Conservation (phyloP, 306 rosid genomes). For the Notholithocarpus densiflorus region DNA sequence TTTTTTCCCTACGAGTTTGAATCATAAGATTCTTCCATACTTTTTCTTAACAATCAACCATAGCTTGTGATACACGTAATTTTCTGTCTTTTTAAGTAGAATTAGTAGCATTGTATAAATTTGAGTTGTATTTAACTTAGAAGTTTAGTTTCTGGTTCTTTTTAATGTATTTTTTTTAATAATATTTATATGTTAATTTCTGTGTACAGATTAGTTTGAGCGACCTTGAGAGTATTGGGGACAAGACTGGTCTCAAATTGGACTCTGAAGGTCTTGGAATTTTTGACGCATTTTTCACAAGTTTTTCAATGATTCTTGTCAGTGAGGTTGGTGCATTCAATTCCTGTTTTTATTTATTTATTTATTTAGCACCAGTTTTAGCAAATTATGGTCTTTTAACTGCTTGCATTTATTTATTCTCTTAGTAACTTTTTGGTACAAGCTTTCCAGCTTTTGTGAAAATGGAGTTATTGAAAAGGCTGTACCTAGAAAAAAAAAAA, state of each 20-base stretch:
- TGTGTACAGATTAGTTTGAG: slow-evolving; percentile 48
- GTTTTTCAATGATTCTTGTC: slow-evolving; percentile 87
- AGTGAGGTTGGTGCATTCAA: slow-evolving; percentile 73
- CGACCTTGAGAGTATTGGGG: slow-evolving; percentile 32
- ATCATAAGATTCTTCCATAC: too few relatives aligned
- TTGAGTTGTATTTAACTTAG: not conserved
- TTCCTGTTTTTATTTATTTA: not conserved
- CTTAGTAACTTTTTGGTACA: too few relatives aligned
- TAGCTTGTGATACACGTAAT: not conserved
- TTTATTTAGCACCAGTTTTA: not conserved
- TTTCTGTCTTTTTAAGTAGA: not conserved
- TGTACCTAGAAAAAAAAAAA: too few relatives aligned
- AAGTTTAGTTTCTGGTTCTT: not conserved
- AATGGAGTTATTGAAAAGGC: too few relatives aligned
- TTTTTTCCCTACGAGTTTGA: not conserved
- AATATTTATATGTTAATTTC: not conserved
- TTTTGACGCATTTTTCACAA: slow-evolving; percentile 83
- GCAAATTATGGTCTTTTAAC: not conserved
- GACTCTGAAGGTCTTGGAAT: slow-evolving; percentile 78
- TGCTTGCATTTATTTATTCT: not conserved
- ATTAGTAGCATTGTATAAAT: not conserved
- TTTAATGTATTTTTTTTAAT: not conserved
- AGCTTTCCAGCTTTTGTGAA: too few relatives aligned
- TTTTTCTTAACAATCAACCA: too few relatives aligned
- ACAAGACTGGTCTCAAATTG: slow-evolving; percentile 39